These are phyloP conservation scores for Tremella mesenterica DNA, from an alignment of 768 basidiomycete genomes.

Conservation along the genomic window DNA sequence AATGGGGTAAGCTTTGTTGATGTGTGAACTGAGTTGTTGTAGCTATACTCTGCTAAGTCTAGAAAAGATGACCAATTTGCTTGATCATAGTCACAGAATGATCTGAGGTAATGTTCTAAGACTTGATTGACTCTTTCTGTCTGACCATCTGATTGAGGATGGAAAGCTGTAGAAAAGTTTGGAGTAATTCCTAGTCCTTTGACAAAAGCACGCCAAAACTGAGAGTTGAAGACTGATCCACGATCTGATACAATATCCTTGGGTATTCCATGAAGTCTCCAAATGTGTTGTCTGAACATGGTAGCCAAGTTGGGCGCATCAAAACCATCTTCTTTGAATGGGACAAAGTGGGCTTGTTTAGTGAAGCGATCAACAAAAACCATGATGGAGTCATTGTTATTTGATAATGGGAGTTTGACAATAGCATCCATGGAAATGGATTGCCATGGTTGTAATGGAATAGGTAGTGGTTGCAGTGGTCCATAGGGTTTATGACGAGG, in stretches of 20 bases:
- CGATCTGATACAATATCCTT: constrained; percentile 6
- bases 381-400: constrained; percentile 45
- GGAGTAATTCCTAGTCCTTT: constrained; percentile 2
- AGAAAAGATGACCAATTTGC: not conserved
- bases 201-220: constrained; percentile 7
- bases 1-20: not conserved
- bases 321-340: constrained; percentile 15
- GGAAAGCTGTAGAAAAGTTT: constrained; percentile 47
- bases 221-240: not conserved
- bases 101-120: constrained; percentile 39
- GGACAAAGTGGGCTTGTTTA: constrained; percentile 48
- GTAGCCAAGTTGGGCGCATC: not conserved
- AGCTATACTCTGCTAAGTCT: not conserved
- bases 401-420: constrained; percentile 30
- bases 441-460: constrained; percentile 41
- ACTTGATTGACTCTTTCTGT: constrained; percentile 48
- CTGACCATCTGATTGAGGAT: constrained; percentile 49
- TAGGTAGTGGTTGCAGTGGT: constrained; percentile 31
- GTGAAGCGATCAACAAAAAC: constrained; percentile 47
- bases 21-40: constrained; percentile 4
- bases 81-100: constrained; percentile 1
- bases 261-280: constrained; percentile 3
- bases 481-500: constrained; percentile 47
- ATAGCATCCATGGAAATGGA: constrained; percentile 48
- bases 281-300: constrained; percentile 2